Evolutionary conservation across 768 basidiomycete genomes (phyloP), one percentile per base, ranked within the genome.

Genomic region (Tylopilus sp.): DNA sequence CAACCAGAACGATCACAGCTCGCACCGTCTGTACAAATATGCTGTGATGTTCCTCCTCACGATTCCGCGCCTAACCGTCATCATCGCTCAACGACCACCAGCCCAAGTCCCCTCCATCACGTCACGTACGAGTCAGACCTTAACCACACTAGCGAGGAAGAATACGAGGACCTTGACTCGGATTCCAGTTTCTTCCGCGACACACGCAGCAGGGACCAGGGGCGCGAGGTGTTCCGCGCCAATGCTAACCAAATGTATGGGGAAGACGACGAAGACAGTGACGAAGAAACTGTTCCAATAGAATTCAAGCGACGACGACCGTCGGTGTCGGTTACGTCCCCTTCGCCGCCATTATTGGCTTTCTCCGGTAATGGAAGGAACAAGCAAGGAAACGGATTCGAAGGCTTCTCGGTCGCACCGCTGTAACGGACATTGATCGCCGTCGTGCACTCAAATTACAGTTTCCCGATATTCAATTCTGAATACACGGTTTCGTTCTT

Each of bases 81-180:
- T 19, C 51, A 64, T 44, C 69, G 71, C 33, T 66, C 67, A 11
- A 57, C 72, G 22, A 67, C 71, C 14, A 68, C 72, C 22, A 76
- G 75, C 56, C 69, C 70, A 36, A 70, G 69, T n/a, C 76, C 76
- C 24, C 71, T 77, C 22, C 72, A 69, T 28, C 69, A 65, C 38
- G 61, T 72, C 40, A 41, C 64, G 8, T 69, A 63, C 14, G 71
- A 70, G 24, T 70, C 67, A 22, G 68, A 68, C 36, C 45, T 68
- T 16, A 64, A 63, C 52, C 62, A 56, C 44, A 57, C 54, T 52
- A 71, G 66, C 24, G 70, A 60, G 25, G 65, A 72, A 36, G 63
- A 66, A 34, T 63, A 70, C 44, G 71, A 71, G 14, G 61, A 63
- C 33, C 59, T 62, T 25, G 72, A 70, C 51, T 65, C 67, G 9